Conservation (phyloP, 192 early-diverging fungal genomes). For the Backusella circina region DNA sequence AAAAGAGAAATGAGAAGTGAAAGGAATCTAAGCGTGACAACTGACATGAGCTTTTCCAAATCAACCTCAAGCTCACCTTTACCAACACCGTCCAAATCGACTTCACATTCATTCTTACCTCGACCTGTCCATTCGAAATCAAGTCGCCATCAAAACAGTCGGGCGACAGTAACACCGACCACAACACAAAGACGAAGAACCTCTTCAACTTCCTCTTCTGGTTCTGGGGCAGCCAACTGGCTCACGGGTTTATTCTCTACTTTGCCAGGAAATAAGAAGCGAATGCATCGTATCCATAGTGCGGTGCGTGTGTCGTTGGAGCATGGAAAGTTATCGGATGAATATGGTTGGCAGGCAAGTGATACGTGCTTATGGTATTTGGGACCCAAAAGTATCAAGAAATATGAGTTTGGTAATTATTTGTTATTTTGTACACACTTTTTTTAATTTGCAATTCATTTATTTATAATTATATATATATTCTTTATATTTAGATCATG, state of each 20-base stretch:
- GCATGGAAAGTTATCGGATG: neutral
- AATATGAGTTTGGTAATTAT: constrained; percentile 5
- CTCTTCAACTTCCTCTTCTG: neutral
- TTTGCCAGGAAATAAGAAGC: neutral
- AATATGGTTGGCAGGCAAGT: neutral
- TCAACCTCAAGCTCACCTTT: neutral
- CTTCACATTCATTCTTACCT: neutral
- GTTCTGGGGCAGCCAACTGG: neutral
- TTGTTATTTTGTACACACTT: neutral
- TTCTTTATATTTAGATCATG: neutral
- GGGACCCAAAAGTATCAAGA: neutral
- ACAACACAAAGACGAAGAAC: neutral
- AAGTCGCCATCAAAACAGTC: neutral
- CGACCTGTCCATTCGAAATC: neutral
- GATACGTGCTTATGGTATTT: neutral
- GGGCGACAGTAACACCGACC: neutral
- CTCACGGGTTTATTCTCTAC: neutral
- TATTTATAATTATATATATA: neutral
- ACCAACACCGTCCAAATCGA: neutral
- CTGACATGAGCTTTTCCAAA: neutral
- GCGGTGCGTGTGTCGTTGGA: neutral
- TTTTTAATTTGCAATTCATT: neutral
- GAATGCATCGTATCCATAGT: neutral
- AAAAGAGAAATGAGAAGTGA: neutral
- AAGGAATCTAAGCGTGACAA: neutral